Conservation (phyloP, 2,329 filamentous ascomycete species). For the Aureobasidium lini region DNA sequence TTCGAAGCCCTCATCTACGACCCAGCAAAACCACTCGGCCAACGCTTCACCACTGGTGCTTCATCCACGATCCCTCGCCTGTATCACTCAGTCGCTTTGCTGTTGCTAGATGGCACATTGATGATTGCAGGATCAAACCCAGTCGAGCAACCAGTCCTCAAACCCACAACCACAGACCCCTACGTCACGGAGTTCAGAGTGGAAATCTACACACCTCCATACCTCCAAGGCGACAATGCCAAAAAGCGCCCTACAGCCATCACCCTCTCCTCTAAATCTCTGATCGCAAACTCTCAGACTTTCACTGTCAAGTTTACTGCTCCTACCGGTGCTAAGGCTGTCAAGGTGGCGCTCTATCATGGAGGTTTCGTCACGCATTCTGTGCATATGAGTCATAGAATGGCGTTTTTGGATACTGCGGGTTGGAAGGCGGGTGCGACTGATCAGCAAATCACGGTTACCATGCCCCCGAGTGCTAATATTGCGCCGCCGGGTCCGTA, state of each 20-base stretch:
- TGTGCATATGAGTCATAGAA: conserved; percentile 54
- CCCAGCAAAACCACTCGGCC: conserved; percentile 42
- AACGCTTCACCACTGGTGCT: conserved; percentile 43
- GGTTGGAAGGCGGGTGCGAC: conserved; percentile 30
- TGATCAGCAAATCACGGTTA: conserved; percentile 43
- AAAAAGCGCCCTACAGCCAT: conserved; percentile 43
- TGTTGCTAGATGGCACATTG: conserved; percentile 53
- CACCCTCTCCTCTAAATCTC: conserved; percentile 35
- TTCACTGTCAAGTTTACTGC: conserved; percentile 45
- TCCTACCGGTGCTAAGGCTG: conserved; percentile 33
- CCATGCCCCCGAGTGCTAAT: conserved; percentile 48
- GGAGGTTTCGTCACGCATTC: conserved; percentile 54
- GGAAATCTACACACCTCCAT: conserved; percentile 55
- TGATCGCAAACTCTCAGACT: conserved; percentile 37
- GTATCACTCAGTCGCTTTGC: conserved; percentile 54
- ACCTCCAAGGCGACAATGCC: conserved; percentile 46
- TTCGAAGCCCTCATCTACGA: conserved; percentile 53
- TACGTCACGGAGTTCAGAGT: conserved; percentile 55
- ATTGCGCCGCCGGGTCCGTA: conserved; percentile 54
- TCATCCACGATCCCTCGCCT: conserved; percentile 39
- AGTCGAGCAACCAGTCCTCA: conserved; percentile 51
- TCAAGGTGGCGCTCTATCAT: conserved; percentile 49
- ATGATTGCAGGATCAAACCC: conserved; percentile 54
- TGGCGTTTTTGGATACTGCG: conserved; percentile 46
- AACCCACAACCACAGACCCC: conserved; percentile 37